Base-by-base conservation (phyloP, 2,329 filamentous ascomycete species). In the Colletotrichum musicola region DNA sequence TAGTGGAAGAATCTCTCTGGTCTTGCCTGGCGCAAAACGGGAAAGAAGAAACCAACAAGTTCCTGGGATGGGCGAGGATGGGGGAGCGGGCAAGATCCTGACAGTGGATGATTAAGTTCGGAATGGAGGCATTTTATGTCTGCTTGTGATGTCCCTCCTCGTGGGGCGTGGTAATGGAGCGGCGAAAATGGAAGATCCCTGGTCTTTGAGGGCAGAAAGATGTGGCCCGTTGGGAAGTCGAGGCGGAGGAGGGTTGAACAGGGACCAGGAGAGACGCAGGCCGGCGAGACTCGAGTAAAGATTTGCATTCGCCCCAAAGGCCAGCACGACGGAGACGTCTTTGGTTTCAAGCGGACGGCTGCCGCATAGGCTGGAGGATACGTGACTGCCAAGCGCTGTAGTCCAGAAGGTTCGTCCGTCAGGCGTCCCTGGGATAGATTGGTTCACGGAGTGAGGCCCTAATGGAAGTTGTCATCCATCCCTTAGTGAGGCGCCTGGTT, bases 71-170 rank as follows among this genome's bases (percentile, higher is more conserved):
- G 59, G 64, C 69, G 64, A 72, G 62, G 65, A 68, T 62, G 64
- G 58, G 62, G 59, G 57, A 65, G 66, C 53, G 66, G 55, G 66
- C 66, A 62, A 51, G 51, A 62, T 71, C 65, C 64, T 58, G 54
- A 62, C 55, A 27, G 66, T 62, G 50, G 56, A 59, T 59, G 61
- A 70, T 66, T 62, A 64, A 67, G 62, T 68, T 71, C 69, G 71
- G 69, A 69, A 69, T 66, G 66, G 66, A 72, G 71, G 71, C 69
- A 71, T 71, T 72, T 71, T 72, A 72, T 72, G 71, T 71, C 61
- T 66, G 66, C 66, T 58, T 70, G 57, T 38, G 68, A 64, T 64
- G 68, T 64, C 50, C 57, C 58, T 62, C 56, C 58, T 63, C 67
- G 53, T 69, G 64, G 64, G 69, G 66, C 55, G 58, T 59, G 53